These are phyloP conservation scores for Dryadomyces sulphureus DNA, from an alignment of 2,329 filamentous ascomycete genomes.

Conservation along the genomic window DNA sequence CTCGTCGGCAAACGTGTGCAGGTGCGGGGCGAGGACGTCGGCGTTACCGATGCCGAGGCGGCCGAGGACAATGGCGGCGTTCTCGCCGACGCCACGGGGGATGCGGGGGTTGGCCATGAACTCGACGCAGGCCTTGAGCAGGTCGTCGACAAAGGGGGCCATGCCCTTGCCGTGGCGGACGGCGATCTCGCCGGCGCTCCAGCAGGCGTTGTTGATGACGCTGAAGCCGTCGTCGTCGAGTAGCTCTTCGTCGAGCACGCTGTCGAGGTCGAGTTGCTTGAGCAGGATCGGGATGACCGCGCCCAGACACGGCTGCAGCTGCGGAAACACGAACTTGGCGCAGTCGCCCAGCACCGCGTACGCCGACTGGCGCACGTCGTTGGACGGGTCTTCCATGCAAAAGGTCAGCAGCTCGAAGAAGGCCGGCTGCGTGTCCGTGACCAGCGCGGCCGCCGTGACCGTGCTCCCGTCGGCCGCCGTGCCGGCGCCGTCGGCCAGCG, in stretches of 20 bases:
- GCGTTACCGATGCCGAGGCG: constrained; percentile 70
- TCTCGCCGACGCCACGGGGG: constrained; percentile 77
- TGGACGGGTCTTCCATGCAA: constrained; percentile 81
- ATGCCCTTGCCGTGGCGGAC: constrained; percentile 64
- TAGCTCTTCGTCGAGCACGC: constrained; percentile 61
- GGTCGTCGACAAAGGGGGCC: constrained; percentile 58
- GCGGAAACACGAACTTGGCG: constrained; percentile 77
- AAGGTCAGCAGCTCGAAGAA: constrained; percentile 85
- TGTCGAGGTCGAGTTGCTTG: constrained; percentile 71
- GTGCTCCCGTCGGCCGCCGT: neutral
- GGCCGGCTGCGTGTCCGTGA: constrained; percentile 59
- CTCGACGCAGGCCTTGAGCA: constrained; percentile 62
- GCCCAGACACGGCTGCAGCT: constrained; percentile 60
- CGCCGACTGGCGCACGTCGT: constrained; percentile 90
- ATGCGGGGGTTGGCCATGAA: constrained; percentile 79
- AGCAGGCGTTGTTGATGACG: constrained; percentile 96
- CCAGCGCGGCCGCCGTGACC: constrained; percentile 48
- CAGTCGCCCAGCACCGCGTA: constrained; percentile 92
- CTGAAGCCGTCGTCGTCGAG: constrained; percentile 60
- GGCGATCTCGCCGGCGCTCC: constrained; percentile 87
- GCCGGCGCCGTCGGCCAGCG: constrained; percentile 55
- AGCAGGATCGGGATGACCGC: constrained; percentile 70
- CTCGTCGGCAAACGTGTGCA: constrained; percentile 64
- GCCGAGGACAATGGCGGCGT: constrained; percentile 84
- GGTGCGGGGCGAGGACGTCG: constrained; percentile 60